Base-by-base conservation (phyloP, 768 basidiomycete species). In the Filobasidium floriforme region DNA sequence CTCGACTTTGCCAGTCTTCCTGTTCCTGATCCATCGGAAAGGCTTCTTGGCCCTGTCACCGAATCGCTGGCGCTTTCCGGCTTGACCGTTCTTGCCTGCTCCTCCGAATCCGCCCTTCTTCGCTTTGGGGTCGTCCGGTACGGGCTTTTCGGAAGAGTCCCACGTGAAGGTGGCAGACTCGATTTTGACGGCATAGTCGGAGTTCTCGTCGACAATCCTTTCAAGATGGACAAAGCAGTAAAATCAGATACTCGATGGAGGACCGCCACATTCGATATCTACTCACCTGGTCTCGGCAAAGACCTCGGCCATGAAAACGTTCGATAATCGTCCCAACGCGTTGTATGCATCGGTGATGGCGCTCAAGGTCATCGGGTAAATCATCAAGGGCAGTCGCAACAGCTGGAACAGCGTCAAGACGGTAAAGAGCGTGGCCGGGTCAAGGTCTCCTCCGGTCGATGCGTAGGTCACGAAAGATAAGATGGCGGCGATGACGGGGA, bases 331-430 rank as follows among this genome's bases (percentile, higher is more conserved):
- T 10, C 81, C 80, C n/a, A 84, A 81, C 1, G 92, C 93, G 71
- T 89, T 92, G 55, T 82, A 77, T 0, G 92, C 92, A 69, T 97
- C 93, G 3, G 89, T 86, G 69, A 88, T 87, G n/a, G 90, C 76
- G 66, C 87, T 86, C 62, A 91, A 62, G 1, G 75, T 73, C 73
- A 79, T 73, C 7, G 79, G 84, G 59, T 84, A 76, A 69, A 92
- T 82, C 87, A 89, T 88, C 41, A 92, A 82, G 0, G 92, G 91
- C 65, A 92, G 69, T 24, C 91, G 83, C 52, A 93, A 82, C 22
- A 96, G 79, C 69, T 87, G 88, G 83, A 94, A 97, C 5, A 92
- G 81, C 0, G 88, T 87, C 61, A 97, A 80, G 24, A 90, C 90
- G 24, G 92, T 82, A 78, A 96, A 96, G 66, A 94, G 83, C 41